Conservation (phyloP, 352 stramenopile genomes). For the Phytophthora citrophthora region DNA sequence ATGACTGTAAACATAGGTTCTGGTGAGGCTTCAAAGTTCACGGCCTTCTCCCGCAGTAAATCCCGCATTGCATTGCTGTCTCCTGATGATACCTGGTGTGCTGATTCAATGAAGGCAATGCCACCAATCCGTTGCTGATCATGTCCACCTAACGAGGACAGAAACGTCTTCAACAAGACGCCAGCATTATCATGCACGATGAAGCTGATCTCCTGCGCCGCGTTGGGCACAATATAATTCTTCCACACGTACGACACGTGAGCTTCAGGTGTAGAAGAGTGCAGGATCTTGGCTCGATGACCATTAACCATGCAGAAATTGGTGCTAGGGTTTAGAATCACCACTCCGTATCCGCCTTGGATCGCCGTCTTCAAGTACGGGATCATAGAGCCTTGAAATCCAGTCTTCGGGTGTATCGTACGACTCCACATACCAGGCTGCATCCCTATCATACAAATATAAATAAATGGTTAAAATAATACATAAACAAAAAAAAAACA, state of each 20-base stretch:
- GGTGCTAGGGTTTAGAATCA: constrained; percentile 85
- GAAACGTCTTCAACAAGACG: constrained; percentile 72
- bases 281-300: constrained; percentile 82
- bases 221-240: constrained; percentile 85
- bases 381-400: constrained; percentile 88
- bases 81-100: constrained; percentile 70
- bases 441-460: constrained; percentile 41
- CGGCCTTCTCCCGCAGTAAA: constrained; percentile 70
- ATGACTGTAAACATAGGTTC: constrained; percentile 89
- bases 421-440: constrained; percentile 79
- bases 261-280: constrained; percentile 77
- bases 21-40: constrained; percentile 86
- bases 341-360: constrained; percentile 82
- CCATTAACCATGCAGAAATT: constrained; percentile 84
- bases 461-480: not conserved
- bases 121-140: constrained; percentile 73
- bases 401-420: constrained; percentile 78
- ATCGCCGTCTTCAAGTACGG: constrained; percentile 88
- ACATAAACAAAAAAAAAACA: not conserved
- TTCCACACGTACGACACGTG: constrained; percentile 89
- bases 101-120: constrained; percentile 88
- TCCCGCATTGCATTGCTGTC: constrained; percentile 57
- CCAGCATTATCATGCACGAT: constrained; percentile 79
- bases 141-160: constrained; percentile 60
- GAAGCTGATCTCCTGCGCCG: constrained; percentile 86